These are phyloP conservation scores for Cercospora zeae-maydis DNA, from an alignment of 2,329 filamentous ascomycete species.

Conservation along the genomic window DNA sequence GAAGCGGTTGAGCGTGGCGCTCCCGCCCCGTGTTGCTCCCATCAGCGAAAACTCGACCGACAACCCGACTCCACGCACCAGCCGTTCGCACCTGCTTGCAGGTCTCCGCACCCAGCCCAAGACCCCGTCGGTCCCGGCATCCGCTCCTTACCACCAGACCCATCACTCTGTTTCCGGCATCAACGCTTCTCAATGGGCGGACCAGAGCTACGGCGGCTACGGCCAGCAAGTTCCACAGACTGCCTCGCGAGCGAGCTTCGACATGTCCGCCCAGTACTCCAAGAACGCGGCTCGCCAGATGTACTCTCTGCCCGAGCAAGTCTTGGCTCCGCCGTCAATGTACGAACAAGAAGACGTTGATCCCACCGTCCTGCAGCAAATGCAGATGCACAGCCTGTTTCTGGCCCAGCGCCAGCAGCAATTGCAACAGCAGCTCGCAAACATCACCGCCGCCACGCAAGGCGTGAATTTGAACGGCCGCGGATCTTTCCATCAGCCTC, in stretches of 20 bases:
- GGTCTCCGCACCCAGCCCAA: slow-evolving; percentile 92
- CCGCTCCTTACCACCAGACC: slow-evolving; percentile 58
- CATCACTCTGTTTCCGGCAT: slow-evolving; percentile 47
- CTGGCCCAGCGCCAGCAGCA: slow-evolving; percentile 92
- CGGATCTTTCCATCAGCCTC: slow-evolving; percentile 27
- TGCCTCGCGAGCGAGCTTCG: slow-evolving; percentile 52
- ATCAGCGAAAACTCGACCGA: slow-evolving; percentile 66
- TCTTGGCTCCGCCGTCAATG: slow-evolving; percentile 76
- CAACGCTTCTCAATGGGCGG: slow-evolving; percentile 48
- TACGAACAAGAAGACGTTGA: slow-evolving; percentile 74
- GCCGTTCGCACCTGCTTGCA: slow-evolving; percentile 88
- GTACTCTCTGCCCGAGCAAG: slow-evolving; percentile 76
- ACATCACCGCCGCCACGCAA: slow-evolving; percentile 75
- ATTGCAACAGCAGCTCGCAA: slow-evolving; percentile 87
- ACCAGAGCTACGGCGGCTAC: slow-evolving; percentile 41
- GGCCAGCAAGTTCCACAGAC: slow-evolving; percentile 55
- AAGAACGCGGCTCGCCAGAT: slow-evolving; percentile 52
- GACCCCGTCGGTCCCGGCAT: slow-evolving; percentile 67
- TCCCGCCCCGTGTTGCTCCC: slow-evolving; percentile 63
- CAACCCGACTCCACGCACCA: slow-evolving; percentile 81
- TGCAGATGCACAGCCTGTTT: slow-evolving; percentile 87
- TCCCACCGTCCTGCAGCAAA: slow-evolving; percentile 78
- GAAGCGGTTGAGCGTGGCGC: slow-evolving; percentile 82
- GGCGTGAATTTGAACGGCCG: slow-evolving; percentile 62
- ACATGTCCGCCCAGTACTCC: slow-evolving; percentile 44